Percentiles rank a stretch among this genome's conserved stretches.
phyloP scores from a whole-genome alignment of 352 stramenopile species.

The Chrysophaeum taylorii region DNA sequence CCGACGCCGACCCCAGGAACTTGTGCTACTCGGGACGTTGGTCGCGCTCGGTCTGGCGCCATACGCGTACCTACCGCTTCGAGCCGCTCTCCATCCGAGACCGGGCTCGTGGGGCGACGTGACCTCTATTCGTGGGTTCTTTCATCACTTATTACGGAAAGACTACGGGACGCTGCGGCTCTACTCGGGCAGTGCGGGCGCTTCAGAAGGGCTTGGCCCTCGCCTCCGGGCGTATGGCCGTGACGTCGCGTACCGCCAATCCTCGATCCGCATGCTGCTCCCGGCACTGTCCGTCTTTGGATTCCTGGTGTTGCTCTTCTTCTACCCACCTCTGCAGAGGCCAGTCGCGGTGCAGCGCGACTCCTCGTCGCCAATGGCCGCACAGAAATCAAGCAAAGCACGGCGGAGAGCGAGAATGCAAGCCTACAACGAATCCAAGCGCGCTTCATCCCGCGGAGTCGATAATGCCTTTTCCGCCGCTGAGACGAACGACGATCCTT shows the following conservation, averaged over 20 bases:
- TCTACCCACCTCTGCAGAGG: no score
- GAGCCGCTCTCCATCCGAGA: conserved; percentile 51
- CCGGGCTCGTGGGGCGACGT: conserved; percentile 82
- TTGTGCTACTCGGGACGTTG: conserved; percentile 37
- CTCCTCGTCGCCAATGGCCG: not conserved
- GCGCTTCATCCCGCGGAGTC: no score
- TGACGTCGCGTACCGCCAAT: conserved; percentile 52
- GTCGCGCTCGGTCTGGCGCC: conserved; percentile 65
- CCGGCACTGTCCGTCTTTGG: conserved; percentile 22
- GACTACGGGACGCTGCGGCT: conserved; percentile 87
- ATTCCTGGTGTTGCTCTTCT: not conserved
- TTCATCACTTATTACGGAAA: conserved; percentile 72
- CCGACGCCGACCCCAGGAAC: conserved; percentile 14
- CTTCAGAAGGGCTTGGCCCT: conserved; percentile 55
- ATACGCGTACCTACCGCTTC: conserved; percentile 72
- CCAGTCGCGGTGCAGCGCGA: no score
- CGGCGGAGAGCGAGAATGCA: not conserved
- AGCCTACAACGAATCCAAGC: not conserved
- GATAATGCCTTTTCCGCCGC: no score
- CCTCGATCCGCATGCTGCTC: conserved; percentile 18
- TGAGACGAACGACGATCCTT: no score
- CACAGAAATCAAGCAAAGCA: not conserved
- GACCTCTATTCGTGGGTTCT: conserved; percentile 59
- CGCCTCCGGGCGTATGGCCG: conserved; percentile 55
- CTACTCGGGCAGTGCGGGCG: conserved; percentile 54